Conservation (phyloP, 306 rosid species). For the Acacia confusa region DNA sequence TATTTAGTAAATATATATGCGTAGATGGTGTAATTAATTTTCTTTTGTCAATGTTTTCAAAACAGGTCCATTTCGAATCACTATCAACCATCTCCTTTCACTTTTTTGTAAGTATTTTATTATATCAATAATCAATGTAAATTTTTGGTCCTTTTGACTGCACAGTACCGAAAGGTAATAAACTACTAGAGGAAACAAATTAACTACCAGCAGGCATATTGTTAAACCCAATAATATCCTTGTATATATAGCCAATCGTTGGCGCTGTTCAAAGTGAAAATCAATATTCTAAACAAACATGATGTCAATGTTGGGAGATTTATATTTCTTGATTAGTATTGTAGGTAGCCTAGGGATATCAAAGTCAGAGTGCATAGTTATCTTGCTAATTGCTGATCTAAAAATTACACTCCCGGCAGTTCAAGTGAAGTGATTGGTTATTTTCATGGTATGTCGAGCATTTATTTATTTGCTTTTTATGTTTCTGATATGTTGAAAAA, state of each 20-base stretch:
- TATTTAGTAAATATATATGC: not conserved
- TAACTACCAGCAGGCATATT: not conserved
- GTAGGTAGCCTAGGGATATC: no score
- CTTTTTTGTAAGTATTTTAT: not conserved
- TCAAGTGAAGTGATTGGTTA: no score
- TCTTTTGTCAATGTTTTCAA: not conserved
- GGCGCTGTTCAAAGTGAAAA: not conserved
- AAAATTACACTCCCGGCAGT: no score
- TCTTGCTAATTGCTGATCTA: no score
- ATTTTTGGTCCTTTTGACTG: not conserved
- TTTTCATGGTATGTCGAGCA: no score
- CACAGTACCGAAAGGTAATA: not conserved
- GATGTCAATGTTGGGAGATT: no score
- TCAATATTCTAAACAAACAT: no score
- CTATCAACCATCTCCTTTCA: constrained; percentile 1
- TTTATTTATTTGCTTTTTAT: no score
- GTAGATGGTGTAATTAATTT: not conserved
- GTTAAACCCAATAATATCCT: not conserved
- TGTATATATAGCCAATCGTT: not conserved
- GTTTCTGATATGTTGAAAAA: no score
- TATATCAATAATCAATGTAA: not conserved
- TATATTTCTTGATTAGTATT: no score
- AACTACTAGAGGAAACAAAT: not conserved
- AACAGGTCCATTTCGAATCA: not conserved
- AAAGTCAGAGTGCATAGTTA: no score